A percentile compares a stretch with the other conserved stretches of the same genome.
These are phyloP conservation scores for Exobasidium cylindrosporum DNA, from an alignment of 1,284 basidiomycete genomes.

Conservation along the genomic window DNA sequence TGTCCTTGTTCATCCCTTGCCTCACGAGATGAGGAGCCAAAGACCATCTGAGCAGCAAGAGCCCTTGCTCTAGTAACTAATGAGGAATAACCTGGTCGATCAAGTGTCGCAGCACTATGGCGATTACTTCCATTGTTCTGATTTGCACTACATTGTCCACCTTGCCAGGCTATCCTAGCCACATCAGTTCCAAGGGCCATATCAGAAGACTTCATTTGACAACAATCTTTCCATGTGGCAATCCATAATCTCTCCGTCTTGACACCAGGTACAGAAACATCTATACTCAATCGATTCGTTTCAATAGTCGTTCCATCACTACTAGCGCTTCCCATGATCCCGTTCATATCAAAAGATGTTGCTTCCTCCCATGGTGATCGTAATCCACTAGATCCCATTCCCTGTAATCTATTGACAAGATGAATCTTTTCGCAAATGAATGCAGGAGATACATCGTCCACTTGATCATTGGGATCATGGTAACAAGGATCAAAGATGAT, in stretches of 20 bases:
- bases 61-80: neutral
- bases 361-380: neutral
- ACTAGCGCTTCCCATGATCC: neutral
- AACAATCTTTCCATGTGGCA: neutral
- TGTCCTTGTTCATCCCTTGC: neutral
- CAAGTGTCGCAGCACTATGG: neutral
- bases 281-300: neutral
- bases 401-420: constrained; percentile 10
- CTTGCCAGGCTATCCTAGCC: neutral
- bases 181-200: neutral
- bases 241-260: constrained; percentile 10
- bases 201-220: neutral
- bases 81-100: neutral
- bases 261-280: constrained; percentile 8
- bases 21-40: neutral
- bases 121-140: neutral
- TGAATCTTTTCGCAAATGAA: constrained; percentile 12
- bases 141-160: neutral
- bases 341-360: neutral
- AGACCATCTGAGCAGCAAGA: constrained; percentile 5
- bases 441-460: neutral
- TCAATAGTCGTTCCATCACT: constrained; percentile 9
- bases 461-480: neutral
- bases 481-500: constrained; percentile 9
- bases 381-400: neutral